These are phyloP conservation scores for Albifimbria verrucaria DNA, from an alignment of 2,329 filamentous ascomycete genomes.

Conservation along the genomic window DNA sequence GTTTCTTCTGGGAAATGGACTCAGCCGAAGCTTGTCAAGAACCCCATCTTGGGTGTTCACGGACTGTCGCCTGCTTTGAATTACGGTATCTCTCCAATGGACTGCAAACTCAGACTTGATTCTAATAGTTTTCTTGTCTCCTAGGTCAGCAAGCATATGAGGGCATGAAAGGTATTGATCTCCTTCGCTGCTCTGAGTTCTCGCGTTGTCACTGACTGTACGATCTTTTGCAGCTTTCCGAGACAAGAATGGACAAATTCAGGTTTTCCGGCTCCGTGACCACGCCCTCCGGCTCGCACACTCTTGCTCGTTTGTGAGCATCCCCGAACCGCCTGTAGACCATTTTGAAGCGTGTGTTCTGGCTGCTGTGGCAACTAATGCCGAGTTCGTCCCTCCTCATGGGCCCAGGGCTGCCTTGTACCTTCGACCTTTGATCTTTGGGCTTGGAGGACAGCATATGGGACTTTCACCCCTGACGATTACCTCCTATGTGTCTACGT, in stretches of 20 bases:
- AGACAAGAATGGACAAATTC: not conserved
- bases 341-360: conserved; percentile 57
- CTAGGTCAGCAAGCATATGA: conserved; percentile 8
- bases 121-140: not conserved
- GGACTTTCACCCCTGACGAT: conserved; percentile 43
- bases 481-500: conserved; percentile 63
- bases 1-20: conserved; percentile 3
- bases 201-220: not conserved
- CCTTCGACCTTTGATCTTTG: conserved; percentile 63
- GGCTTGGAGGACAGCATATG: conserved; percentile 18
- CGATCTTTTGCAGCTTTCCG: conserved; percentile 3
- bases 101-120: no score
- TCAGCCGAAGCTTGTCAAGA: conserved; percentile 3
- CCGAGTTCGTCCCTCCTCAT: conserved; percentile 64
- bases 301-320: conserved; percentile 41
- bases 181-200: not conserved
- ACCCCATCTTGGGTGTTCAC: conserved; percentile 5
- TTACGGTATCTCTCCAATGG: conserved; percentile 3
- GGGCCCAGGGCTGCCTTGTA: conserved; percentile 63
- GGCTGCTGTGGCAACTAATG: conserved; percentile 61
- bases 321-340: conserved; percentile 57
- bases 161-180: conserved; percentile 8
- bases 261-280: conserved; percentile 1
- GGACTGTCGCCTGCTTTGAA: conserved; percentile 7
- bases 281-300: conserved; percentile 4